A percentile compares a stretch with the other conserved stretches of the same genome.
These are phyloP conservation scores for Diaporthe citriasiana DNA, from an alignment of 2,329 filamentous ascomycete genomes.

Conservation along the genomic window DNA sequence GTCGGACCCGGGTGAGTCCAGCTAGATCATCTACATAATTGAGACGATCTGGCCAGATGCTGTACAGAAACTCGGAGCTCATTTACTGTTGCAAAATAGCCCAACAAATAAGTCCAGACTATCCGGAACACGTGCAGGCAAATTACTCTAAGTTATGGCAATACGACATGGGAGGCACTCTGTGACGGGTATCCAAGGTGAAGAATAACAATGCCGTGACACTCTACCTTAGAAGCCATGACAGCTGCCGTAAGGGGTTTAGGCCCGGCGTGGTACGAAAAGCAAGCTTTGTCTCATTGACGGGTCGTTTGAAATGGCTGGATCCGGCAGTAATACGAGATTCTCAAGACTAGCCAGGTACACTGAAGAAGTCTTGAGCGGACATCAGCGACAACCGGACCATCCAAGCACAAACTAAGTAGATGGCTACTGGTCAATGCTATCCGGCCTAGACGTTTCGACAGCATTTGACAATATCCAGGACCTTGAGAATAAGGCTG, in stretches of 20 bases:
- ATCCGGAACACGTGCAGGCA: not conserved
- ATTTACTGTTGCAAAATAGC: not conserved
- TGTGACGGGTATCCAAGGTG: not conserved
- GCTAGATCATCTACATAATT: not conserved
- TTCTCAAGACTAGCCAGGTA: conserved; percentile 9
- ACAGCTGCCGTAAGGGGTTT: not conserved
- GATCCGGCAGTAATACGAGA: conserved; percentile 27
- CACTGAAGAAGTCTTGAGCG: not conserved
- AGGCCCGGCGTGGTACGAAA: conserved; percentile 16
- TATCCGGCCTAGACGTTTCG: not conserved
- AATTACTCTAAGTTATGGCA: not conserved
- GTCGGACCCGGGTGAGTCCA: not conserved
- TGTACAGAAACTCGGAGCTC: not conserved
- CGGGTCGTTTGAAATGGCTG: conserved; percentile 12
- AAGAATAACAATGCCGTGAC: not conserved
- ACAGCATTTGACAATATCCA: not conserved
- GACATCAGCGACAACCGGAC: not conserved
- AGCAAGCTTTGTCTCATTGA: conserved; percentile 23
- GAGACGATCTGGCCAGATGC: not conserved
- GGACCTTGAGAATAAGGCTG: not conserved
- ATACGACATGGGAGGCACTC: not conserved
- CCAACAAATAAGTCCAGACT: not conserved
- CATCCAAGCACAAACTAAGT: not conserved
- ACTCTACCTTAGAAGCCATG: not conserved
- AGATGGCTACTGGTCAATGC: not conserved